These are phyloP conservation scores for Zygoascus bituminiphila DNA, from an alignment of 805 yeast genomes.

Conservation along the genomic window DNA sequence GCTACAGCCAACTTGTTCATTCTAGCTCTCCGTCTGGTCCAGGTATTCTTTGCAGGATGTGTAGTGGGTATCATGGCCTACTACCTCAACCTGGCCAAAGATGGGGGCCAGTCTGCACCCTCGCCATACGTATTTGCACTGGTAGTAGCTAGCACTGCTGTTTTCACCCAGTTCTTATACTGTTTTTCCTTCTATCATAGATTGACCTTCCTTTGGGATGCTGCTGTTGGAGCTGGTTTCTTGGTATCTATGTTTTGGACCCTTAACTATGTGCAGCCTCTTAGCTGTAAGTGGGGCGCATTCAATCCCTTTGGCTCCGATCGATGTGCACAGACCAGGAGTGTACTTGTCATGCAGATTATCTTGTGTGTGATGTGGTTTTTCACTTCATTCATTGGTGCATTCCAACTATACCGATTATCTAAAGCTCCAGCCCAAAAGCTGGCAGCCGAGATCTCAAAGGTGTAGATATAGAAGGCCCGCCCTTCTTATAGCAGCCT, in stretches of 20 bases:
- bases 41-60: conserved; percentile 26
- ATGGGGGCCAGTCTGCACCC: conserved; percentile 15
- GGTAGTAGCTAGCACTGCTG: conserved; percentile 19
- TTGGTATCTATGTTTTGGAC: conserved; percentile 9
- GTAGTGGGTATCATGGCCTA: conserved; percentile 22
- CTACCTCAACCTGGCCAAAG: conserved; percentile 17
- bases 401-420: conserved; percentile 1
- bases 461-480: conserved; percentile 3
- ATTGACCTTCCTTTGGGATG: conserved; percentile 21
- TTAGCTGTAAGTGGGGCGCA: conserved; percentile 21
- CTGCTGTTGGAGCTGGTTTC: conserved; percentile 17
- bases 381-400: conserved; percentile 20
- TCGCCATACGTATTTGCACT: conserved; percentile 22
- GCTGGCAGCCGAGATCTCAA: conserved; percentile 4
- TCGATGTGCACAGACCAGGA: conserved; percentile 21
- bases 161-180: conserved; percentile 24
- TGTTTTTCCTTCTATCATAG: conserved; percentile 20
- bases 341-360: conserved; percentile 21
- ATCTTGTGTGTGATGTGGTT: conserved; percentile 22
- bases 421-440: conserved; percentile 2
- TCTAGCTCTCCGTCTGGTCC: conserved; percentile 21
- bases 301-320: conserved; percentile 24
- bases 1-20: conserved; percentile 23
- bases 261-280: conserved; percentile 19
- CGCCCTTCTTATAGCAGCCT: neutral